phyloP scores from a whole-genome alignment of 192 early-diverging fungal species.

The Gonapodya prolifera region DNA sequence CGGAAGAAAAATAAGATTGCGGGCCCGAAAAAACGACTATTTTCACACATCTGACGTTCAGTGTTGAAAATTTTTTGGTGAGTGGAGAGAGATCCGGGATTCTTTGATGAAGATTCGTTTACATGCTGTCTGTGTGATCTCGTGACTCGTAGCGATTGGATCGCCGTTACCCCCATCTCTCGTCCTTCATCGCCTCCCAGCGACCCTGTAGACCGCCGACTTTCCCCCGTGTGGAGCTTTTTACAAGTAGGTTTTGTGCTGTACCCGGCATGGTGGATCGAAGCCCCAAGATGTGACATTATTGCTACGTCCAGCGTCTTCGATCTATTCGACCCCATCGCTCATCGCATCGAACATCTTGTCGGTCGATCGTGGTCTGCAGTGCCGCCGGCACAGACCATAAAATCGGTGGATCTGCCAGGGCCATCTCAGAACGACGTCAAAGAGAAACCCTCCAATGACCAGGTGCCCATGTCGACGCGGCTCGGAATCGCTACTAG shows the following conservation, averaged over 20 bases:
- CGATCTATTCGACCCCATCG: background rate
- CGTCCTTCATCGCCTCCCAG: background rate
- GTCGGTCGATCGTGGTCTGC: background rate
- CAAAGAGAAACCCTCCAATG: too few relatives aligned
- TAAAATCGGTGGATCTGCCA: too few relatives aligned
- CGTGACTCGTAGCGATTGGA: background rate
- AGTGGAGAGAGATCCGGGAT: background rate
- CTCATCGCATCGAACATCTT: background rate
- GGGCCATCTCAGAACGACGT: too few relatives aligned
- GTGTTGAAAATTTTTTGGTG: background rate
- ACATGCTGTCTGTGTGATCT: background rate
- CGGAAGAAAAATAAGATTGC: too few relatives aligned
- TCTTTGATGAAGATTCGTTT: too few relatives aligned
- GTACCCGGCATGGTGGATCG: background rate
- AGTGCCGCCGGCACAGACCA: background rate
- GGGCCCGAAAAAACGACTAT: too few relatives aligned
- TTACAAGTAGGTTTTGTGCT: background rate
- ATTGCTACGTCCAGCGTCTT: background rate
- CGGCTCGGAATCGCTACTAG: too few relatives aligned
- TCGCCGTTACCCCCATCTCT: background rate
- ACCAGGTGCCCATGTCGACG: too few relatives aligned
- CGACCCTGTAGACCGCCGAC: background rate
- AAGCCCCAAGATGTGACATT: background rate
- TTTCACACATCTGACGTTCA: too few relatives aligned
- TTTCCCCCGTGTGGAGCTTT: background rate